Evolutionary conservation across 179 eudicot genomes (phyloP).

Genomic region (Heliamphora pulchella): DNA sequence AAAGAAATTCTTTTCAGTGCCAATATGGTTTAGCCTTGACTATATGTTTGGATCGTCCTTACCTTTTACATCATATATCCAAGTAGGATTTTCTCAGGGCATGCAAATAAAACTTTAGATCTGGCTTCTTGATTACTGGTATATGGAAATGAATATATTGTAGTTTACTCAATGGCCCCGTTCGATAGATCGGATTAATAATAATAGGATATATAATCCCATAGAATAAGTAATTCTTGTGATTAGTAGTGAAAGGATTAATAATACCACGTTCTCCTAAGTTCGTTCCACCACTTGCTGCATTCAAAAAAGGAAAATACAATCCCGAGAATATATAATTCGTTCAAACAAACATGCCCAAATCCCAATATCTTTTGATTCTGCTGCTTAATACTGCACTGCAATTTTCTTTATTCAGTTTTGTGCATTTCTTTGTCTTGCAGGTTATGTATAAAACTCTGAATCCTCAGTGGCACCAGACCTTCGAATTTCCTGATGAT

Average conservation of each 20-base stretch:
- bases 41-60: not conserved
- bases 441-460: slow-evolving; percentile 77
- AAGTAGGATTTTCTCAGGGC: too few species aligned
- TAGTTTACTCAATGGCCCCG: not conserved
- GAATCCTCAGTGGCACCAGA: slow-evolving; percentile 79
- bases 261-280: too few species aligned
- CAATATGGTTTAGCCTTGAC: not conserved
- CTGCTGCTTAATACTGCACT: not conserved
- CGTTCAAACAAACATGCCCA: too few species aligned
- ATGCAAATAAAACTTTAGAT: not conserved
- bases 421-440: slow-evolving; percentile 3
- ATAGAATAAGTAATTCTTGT: too few species aligned
- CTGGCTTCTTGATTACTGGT: not conserved
- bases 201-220: too few species aligned
- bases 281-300: too few species aligned
- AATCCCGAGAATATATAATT: too few species aligned
- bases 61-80: not conserved
- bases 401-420: not conserved
- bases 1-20: not conserved
- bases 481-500: slow-evolving; percentile 79
- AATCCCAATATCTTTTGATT: not conserved
- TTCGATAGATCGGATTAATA: too few species aligned
- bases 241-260: too few species aligned
- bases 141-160: not conserved
- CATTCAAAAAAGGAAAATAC: too few species aligned